Base-by-base conservation (phyloP, 176 grass and related monocot genomes). In the Ampelocalamus luodianensis region DNA sequence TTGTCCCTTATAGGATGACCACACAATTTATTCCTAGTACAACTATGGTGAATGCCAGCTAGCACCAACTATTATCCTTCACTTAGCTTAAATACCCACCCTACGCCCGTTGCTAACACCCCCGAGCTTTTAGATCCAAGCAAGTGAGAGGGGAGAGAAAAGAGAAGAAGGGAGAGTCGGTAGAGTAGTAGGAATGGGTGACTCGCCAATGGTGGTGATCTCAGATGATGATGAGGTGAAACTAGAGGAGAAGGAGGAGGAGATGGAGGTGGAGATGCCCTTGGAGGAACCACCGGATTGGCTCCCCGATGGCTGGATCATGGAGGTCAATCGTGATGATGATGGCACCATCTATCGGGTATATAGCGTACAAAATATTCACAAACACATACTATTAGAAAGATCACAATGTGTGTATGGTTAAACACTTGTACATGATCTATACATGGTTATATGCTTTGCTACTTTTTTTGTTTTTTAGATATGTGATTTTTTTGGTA, bases 261-360 rank as follows among this genome's bases (percentile, higher is more conserved):
- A 29, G 16, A 0, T 68, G 1, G 20, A 24, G 8, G 10, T 9
- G 3, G 54, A n/a, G n/a, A n/a, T 13, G 8, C 10, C 27, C 59
- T 16, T 40, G 14, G 32, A 27, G 20, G 48, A 70, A 26, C 36
- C 53, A 20, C 90, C 79, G 4, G 87, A 65, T 32, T 92, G 90
- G 90, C 79, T 92, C 20, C 90, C 90, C 20, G 90, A 92, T 69
- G 90, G 90, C 10, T 89, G 83, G 90, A 79, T 80, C 55, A 86
- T 89, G 87, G 83, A 86, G 44, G 69, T 86, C 74, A 45, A 40
- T 12, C 80, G 4, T 45, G 66, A 82, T 45, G 70, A 51, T 0
- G 71, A 73, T 36, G 90, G 86, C 0, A 43, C 44, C 15, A 37
- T 53, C 15, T 86, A 83, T n/a, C 65, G 39, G 53, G 91, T 93